Base-by-base conservation (phyloP, 2,329 filamentous ascomycete genomes). In the Trichoderma koningiopsis region DNA sequence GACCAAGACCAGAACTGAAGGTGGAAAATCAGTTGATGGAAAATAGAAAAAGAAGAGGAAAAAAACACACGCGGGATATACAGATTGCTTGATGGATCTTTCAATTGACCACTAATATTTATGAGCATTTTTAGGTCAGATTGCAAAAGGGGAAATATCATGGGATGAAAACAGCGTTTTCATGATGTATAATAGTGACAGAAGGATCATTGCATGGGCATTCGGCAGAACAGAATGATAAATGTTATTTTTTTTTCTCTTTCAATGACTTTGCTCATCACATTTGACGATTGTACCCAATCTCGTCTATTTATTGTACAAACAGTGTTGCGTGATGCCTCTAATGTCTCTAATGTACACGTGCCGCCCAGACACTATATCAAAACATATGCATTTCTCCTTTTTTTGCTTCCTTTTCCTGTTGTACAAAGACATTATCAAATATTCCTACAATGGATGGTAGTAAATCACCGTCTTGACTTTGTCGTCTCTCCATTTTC, bases 401-500 rank as follows among this genome's bases (percentile, higher is more conserved):
- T 5, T 43, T 43, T 43, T 43, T 43, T 3, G n/a, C 49, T 55
- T 59, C 52, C 22, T 22, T 43, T 63, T 47, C 4, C 58, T 31
- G 31, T 55, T 11, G n/a, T 56, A 52, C 35, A 62, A 27, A 62
- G 35, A 49, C 22, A 68, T 53, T 22, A 37, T 22, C 19, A 60
- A 40, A 29, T 60, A 68, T 60, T 60, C 29, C 43, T 68, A 68
- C 66, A 68, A 29, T 24, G 56, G 24, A 27, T 33, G 53, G 37
- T 31, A 31, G 31, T 47, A 8, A 33, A 33, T 69, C 56, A 71
- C 52, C 70, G 73, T 62, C 22, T 29, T 33, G 69, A 69, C 66
- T 71, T 73, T 75, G 68, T 31, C 55, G 75, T 71, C 71, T 71
- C 52, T 11, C 40, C 68, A 58, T 72, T 71, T 58, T 73, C 71